These are phyloP conservation scores for Colletotrichum tofieldiae DNA, from an alignment of 2,329 filamentous ascomycete species.

Conservation along the genomic window DNA sequence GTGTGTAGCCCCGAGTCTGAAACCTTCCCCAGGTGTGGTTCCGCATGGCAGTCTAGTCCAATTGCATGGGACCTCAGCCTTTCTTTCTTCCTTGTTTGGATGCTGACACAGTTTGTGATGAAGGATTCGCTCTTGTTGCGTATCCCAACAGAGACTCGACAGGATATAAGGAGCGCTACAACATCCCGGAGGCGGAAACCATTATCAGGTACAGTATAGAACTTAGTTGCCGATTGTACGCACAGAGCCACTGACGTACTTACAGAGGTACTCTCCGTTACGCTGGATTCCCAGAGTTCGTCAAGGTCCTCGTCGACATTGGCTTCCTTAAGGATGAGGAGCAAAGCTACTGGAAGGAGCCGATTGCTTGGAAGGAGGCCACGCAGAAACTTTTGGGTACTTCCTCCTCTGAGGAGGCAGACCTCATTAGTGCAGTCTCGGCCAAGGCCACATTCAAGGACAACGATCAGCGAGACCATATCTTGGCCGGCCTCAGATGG, in stretches of 20 bases:
- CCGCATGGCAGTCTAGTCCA: too few species aligned
- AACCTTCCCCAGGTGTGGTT: not conserved
- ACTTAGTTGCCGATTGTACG: too few species aligned
- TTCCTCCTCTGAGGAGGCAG: slow-evolving; percentile 74
- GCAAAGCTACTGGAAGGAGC: slow-evolving; percentile 75
- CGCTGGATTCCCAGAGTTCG: slow-evolving; percentile 90
- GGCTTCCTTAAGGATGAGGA: slow-evolving; percentile 86
- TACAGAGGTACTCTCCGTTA: slow-evolving; percentile 74
- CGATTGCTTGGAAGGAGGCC: slow-evolving; percentile 87
- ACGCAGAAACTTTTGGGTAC: slow-evolving; percentile 84
- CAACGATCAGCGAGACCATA: slow-evolving; percentile 77
- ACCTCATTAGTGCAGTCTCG: slow-evolving; percentile 80
- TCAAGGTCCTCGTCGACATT: slow-evolving; percentile 88
- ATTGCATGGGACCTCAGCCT: not conserved
- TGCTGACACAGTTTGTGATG: not conserved
- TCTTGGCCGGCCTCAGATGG: slow-evolving; percentile 83
- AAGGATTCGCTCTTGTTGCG: slow-evolving; percentile 76
- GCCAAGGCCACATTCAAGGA: slow-evolving; percentile 82
- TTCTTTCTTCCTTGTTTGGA: not conserved
- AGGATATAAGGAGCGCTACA: slow-evolving; percentile 76
- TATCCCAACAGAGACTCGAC: slow-evolving; percentile 80
- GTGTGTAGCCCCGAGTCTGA: not conserved
- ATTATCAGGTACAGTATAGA: slow-evolving; percentile 58
- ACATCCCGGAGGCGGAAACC: slow-evolving; percentile 77
- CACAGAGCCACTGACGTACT: not conserved